Conservation (phyloP, 169 alveolate species). For the Plasmodium knowlesi region DNA sequence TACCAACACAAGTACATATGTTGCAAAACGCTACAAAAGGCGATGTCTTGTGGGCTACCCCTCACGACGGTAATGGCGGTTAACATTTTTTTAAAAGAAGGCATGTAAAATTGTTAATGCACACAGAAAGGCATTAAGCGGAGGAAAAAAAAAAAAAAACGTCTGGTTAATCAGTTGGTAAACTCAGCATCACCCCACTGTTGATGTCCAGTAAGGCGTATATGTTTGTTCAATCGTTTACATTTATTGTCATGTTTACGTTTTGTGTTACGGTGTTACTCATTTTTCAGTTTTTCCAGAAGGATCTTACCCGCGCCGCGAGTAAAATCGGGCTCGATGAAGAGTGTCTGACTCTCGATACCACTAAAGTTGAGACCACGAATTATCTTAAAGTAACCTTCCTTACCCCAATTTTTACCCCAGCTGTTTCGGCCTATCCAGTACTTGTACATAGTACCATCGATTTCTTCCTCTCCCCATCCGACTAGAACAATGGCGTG, state of each 20-base stretch:
- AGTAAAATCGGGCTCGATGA: conserved; percentile 88
- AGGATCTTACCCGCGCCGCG: conserved; percentile 84
- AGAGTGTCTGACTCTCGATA: conserved; percentile 90
- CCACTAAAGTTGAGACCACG: conserved; percentile 87
- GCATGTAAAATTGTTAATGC: background rate
- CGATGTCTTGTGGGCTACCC: background rate
- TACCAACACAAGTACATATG: background rate
- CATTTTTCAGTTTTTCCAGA: conserved; percentile 16
- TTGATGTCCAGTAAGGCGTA: background rate
- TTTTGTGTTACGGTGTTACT: background rate
- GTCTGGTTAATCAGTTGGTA: background rate
- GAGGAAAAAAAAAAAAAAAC: no score
- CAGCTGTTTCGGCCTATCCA: conserved; percentile 90
- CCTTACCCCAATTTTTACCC: conserved; percentile 88
- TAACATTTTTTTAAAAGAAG: background rate
- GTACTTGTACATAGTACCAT: conserved; percentile 80
- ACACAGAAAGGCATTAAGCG: no score
- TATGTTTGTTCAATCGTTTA: no score
- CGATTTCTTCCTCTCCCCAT: conserved; percentile 89
- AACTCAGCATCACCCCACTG: background rate
- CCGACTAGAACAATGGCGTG: conserved; percentile 93
- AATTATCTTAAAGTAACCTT: conserved; percentile 86
- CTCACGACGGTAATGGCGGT: background rate
- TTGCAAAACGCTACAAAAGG: background rate
- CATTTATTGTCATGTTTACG: background rate